Percentiles rank a stretch among this genome's conserved stretches.
Evolutionary conservation across 805 yeast species (phyloP).

Genomic region (Wickerhamiella sergipiensis): DNA sequence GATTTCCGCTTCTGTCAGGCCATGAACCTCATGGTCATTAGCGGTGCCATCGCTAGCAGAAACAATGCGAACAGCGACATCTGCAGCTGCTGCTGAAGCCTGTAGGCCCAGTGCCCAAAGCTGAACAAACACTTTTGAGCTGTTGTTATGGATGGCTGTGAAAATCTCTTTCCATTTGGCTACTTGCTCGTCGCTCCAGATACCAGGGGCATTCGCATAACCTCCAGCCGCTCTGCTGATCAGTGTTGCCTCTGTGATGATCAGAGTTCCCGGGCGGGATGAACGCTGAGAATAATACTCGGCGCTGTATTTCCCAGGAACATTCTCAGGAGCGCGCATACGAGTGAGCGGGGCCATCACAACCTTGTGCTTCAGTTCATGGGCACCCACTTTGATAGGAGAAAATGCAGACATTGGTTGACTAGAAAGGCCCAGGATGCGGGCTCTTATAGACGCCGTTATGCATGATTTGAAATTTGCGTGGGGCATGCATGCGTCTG

Average conservation of each 20-base stretch:
- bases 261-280: slow-evolving; percentile 39
- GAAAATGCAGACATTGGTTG: slow-evolving; percentile 15
- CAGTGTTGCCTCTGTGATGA: slow-evolving; percentile 46
- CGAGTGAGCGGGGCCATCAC: slow-evolving; percentile 42
- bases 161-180: slow-evolving; percentile 27
- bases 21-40: slow-evolving; percentile 12
- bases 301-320: slow-evolving; percentile 33
- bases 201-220: slow-evolving; percentile 23
- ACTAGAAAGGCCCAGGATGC: too few relatives aligned
- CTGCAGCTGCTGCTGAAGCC: slow-evolving; percentile 28
- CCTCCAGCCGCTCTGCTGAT: slow-evolving; percentile 30
- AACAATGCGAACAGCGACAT: neutral
- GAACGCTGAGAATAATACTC: slow-evolving; percentile 47
- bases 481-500: neutral
- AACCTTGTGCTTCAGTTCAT: slow-evolving; percentile 27
- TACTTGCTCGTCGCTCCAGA: slow-evolving; percentile 22
- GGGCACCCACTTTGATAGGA: slow-evolving; percentile 26
- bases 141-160: slow-evolving; percentile 33
- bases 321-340: slow-evolving; percentile 25
- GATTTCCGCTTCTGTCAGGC: slow-evolving; percentile 29
- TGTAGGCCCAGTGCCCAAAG: slow-evolving; percentile 35
- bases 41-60: neutral
- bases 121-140: slow-evolving; percentile 30
- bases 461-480: neutral
- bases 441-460: neutral